phyloP scores from a whole-genome alignment of 148 eudicot species.

The Rhododendron mucronatum region DNA sequence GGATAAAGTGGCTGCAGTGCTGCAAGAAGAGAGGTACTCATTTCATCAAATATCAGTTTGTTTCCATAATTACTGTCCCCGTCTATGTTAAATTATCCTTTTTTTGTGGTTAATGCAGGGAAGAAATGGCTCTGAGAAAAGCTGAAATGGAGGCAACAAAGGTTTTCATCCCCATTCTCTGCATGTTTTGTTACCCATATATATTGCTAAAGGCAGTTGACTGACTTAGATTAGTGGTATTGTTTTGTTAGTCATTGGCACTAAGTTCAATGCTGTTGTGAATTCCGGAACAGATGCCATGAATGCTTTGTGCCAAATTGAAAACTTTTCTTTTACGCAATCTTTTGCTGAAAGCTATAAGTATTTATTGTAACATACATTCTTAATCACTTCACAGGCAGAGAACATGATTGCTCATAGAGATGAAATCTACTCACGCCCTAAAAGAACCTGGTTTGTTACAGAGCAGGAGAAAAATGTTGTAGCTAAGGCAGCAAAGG shows the following conservation, averaged over 20 bases:
- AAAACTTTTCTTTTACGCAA: not conserved
- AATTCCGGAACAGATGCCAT: not conserved
- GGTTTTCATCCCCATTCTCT: slow-evolving; percentile 36
- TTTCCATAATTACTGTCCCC: not conserved
- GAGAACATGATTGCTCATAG: slow-evolving; percentile 83
- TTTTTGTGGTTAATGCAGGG: slow-evolving; percentile 34
- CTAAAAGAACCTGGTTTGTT: slow-evolving; percentile 86
- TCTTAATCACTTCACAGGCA: slow-evolving; percentile 47
- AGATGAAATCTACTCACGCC: slow-evolving; percentile 87
- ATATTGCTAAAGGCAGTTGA: not conserved
- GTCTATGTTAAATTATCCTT: not conserved
- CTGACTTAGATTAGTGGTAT: not conserved
- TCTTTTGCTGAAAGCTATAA: not conserved
- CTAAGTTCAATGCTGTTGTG: not conserved
- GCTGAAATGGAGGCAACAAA: slow-evolving; percentile 98
- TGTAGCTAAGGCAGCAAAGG: slow-evolving; percentile 61
- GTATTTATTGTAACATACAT: not conserved
- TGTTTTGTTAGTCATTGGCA: slow-evolving; percentile 1
- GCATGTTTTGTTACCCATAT: not conserved
- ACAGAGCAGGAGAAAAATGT: slow-evolving; percentile 80
- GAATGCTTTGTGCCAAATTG: not conserved
- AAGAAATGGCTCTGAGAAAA: slow-evolving; percentile 93
- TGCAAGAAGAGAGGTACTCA: slow-evolving; percentile 71
- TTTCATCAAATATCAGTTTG: not conserved
- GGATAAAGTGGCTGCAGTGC: slow-evolving; percentile 66